Base-by-base conservation (phyloP, 495 filamentous ascomycete genomes). In the Hypomontagnella submonticulosa region DNA sequence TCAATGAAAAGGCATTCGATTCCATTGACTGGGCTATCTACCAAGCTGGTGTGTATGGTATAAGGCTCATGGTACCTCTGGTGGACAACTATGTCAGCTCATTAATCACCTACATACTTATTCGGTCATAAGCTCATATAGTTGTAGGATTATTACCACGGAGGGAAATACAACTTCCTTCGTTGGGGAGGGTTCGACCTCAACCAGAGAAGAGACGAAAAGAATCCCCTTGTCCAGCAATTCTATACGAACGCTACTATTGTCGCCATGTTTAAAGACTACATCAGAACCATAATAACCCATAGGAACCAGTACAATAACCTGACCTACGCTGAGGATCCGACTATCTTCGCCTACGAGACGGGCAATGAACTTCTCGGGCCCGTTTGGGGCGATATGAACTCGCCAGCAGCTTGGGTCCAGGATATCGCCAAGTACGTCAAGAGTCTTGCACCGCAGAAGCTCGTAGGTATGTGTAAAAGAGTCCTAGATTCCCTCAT, bases 81-180 rank as follows among this genome's bases (percentile, higher is more conserved):
- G 74, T 78, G 7, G 80, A 83, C 63, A 80, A 83, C 56, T 80
- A 77, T 66, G 77, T 78, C 10, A 57, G 75, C 37, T 51, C 51
- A 52, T n/a, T n/a, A n/a, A n/a, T n/a, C n/a, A n/a, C n/a, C n/a
- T 50, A 48, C 43, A 60, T n/a, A 16, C 1, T 53, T n/a, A 7
- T 33, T 18, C n/a, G 20, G 11, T 7, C 16, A 18, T 51, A 9
- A 54, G 11, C 69, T 75, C 59, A 67, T 56, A 23, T 8, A 4
- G 57, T n/a, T 8, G n/a, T 56, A 79, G 73, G 82, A 85, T 63
- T 85, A 85, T 52, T 86, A 85, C 64, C 83, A 85, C 56, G 83
- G 83, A 37, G 83, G 83, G n/a, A 85, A 84, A 70, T 86, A 81
- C 69, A 76, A 76, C 59, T 86, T 85, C 71, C 76, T 85, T 19